These are phyloP conservation scores for Astrephomene gubernaculifera DNA, from an alignment of 139 green algal species.

Conservation along the genomic window DNA sequence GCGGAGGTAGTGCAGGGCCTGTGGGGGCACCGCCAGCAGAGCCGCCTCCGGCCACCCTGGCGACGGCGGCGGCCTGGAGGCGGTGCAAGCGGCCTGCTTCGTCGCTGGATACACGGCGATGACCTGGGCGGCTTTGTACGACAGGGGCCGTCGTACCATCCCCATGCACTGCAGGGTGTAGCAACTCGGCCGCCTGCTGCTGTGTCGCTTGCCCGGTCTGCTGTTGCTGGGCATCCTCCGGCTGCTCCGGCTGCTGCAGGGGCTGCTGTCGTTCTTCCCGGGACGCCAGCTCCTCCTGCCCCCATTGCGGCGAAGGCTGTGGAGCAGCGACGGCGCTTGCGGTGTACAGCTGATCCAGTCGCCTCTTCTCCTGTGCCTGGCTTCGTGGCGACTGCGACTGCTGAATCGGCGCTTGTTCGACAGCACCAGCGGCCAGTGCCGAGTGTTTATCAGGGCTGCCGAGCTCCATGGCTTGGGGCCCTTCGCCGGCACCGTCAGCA, in stretches of 20 bases:
- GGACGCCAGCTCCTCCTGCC: not conserved
- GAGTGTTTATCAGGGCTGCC: not conserved
- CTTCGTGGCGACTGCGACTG: too few relatives aligned
- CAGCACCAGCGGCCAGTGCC: too few relatives aligned
- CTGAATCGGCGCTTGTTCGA: too few relatives aligned
- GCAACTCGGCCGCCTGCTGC: too few relatives aligned
- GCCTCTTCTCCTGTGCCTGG: too few relatives aligned
- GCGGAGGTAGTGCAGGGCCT: not conserved
- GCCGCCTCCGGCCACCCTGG: too few relatives aligned
- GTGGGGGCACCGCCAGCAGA: too few relatives aligned
- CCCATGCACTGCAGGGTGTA: too few relatives aligned
- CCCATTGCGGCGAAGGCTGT: not conserved
- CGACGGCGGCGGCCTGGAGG: not conserved
- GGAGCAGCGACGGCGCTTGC: not conserved
- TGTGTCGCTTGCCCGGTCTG: not conserved
- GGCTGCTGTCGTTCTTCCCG: not conserved
- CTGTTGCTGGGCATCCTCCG: not conserved
- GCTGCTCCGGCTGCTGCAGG: constrained; percentile 5
- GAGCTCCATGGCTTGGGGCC: not conserved
- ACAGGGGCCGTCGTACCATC: too few relatives aligned
- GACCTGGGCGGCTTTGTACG: not conserved
- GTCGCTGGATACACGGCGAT: constrained; percentile 16
- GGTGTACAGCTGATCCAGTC: too few relatives aligned
- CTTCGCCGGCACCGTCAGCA: not conserved
- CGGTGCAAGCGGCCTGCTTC: constrained; percentile 1